Evolutionary conservation across 1,139 yeast species (phyloP).

Genomic region (Nakaseomyces nivariensis): DNA sequence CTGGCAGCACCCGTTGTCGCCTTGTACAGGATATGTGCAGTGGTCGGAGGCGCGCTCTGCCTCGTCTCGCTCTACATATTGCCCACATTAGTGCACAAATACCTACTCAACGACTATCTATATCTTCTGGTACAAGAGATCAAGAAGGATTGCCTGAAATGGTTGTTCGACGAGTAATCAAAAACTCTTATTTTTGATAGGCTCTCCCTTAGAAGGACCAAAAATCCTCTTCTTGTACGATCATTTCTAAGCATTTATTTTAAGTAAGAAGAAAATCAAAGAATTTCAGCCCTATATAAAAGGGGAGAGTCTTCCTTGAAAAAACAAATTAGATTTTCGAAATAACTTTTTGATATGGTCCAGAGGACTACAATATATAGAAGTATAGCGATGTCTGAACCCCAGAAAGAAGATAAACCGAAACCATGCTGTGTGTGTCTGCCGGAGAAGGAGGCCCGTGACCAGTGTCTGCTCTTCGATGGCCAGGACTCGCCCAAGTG

Average conservation of each 20-base stretch:
- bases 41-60: neutral
- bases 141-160: conserved; percentile 1
- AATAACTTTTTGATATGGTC: too few relatives aligned
- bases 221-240: too few relatives aligned
- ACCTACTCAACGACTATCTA: neutral
- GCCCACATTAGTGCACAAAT: neutral
- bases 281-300: too few relatives aligned
- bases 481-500: conserved; percentile 85
- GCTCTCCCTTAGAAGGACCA: neutral
- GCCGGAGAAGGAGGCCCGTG: conserved; percentile 73
- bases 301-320: neutral
- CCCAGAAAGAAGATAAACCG: conserved; percentile 39
- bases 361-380: too few relatives aligned
- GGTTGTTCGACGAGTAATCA: neutral
- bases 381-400: neutral
- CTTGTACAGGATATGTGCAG: neutral
- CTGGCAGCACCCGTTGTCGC: neutral
- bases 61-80: neutral
- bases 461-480: conserved; percentile 72
- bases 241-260: too few relatives aligned
- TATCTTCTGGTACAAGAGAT: neutral
- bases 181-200: too few relatives aligned
- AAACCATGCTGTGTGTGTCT: conserved; percentile 97
- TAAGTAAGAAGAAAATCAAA: too few relatives aligned
- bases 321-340: too few relatives aligned